These are phyloP conservation scores for Pseudocercospora macadamiae DNA, from an alignment of 2,329 filamentous ascomycete species.

Conservation along the genomic window DNA sequence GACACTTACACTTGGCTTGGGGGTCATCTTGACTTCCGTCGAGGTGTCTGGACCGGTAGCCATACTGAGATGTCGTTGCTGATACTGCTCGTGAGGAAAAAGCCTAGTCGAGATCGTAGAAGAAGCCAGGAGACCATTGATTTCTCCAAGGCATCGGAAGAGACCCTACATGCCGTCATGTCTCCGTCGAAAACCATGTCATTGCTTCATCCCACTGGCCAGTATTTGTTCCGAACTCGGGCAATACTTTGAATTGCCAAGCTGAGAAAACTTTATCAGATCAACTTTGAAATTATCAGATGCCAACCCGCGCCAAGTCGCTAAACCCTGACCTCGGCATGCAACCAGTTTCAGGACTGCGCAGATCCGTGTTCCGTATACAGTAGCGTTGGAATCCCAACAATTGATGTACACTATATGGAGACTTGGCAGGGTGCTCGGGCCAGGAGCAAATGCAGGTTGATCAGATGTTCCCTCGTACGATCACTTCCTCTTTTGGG, in stretches of 20 bases:
- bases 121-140: not conserved
- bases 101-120: not conserved
- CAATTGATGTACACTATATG: not conserved
- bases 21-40: not conserved
- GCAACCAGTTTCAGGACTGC: not conserved
- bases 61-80: not conserved
- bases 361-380: no score
- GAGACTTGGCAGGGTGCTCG: not conserved
- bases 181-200: no score
- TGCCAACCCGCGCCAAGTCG: not conserved
- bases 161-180: no score
- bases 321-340: not conserved
- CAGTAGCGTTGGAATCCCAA: not conserved
- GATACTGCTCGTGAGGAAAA: not conserved
- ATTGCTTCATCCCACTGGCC: not conserved
- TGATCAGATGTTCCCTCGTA: not conserved
- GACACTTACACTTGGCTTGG: not conserved
- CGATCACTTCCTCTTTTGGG: not conserved
- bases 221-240: not conserved
- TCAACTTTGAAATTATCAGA: no score
- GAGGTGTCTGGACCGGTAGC: not conserved
- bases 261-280: no score
- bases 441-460: not conserved
- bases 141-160: no score
- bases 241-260: not conserved